Percentiles rank a stretch among this genome's conserved stretches.
Conservation (phyloP, 176 grass and related monocot species). For the Aegilops bicornis region DNA sequence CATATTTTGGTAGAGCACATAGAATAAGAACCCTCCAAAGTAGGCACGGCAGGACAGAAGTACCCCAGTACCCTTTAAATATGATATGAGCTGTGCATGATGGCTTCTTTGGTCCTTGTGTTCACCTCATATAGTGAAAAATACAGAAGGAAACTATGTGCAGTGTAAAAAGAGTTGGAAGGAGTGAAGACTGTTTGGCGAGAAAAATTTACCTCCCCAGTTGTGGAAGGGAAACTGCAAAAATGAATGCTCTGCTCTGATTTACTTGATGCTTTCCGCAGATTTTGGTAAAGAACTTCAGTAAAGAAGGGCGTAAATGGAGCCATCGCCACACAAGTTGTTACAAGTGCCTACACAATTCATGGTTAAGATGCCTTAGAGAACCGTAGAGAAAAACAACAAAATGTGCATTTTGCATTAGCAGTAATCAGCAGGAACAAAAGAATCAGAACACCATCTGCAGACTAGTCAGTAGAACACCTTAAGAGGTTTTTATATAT, state of each 20-base stretch:
- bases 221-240: slow-evolving; percentile 84
- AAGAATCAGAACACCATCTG: background rate
- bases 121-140: background rate
- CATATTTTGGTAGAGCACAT: background rate
- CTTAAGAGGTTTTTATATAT: background rate
- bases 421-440: background rate
- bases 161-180: background rate
- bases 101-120: background rate
- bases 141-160: background rate
- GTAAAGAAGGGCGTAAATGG: slow-evolving; percentile 99
- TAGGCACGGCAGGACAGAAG: too few species aligned
- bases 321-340: slow-evolving; percentile 87
- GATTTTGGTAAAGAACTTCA: slow-evolving; percentile 96
- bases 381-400: slow-evolving; percentile 7
- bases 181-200: background rate
- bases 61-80: background rate
- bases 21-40: background rate
- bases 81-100: too few species aligned
- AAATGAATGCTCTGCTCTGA: slow-evolving; percentile 91
- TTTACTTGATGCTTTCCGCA: slow-evolving; percentile 74
- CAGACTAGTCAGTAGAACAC: background rate
- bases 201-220: slow-evolving; percentile 58
- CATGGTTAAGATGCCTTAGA: slow-evolving; percentile 21
- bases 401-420: slow-evolving; percentile 15
- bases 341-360: slow-evolving; percentile 78